These are phyloP conservation scores for Xylaria sp. DNA, from an alignment of 2,329 filamentous ascomycete genomes.

Conservation along the genomic window DNA sequence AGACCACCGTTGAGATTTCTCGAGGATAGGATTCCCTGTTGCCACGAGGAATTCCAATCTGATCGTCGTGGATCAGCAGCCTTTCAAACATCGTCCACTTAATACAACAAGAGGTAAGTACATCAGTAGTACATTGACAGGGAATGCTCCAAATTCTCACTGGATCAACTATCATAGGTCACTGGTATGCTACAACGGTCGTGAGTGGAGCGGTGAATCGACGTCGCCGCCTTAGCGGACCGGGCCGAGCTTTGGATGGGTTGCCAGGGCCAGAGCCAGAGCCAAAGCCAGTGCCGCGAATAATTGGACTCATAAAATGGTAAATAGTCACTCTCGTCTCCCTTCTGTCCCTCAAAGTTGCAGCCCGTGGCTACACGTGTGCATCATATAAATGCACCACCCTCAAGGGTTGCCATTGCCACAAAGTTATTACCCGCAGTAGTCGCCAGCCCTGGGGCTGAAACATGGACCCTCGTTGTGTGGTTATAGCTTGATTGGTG, in stretches of 20 bases:
- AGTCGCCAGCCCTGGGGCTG: neutral
- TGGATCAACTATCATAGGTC: neutral
- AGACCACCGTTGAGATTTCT: constrained; percentile 1
- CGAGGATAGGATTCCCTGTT: constrained; percentile 13
- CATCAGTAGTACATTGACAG: neutral
- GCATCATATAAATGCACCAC: neutral
- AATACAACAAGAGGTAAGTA: neutral
- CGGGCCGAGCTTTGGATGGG: neutral
- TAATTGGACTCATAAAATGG: neutral
- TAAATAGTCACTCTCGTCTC: neutral
- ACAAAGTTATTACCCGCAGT: neutral
- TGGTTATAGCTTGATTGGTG: neutral
- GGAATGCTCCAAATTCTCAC: neutral
- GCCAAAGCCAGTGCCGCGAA: neutral
- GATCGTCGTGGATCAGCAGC: constrained; percentile 3
- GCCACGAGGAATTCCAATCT: constrained; percentile 16
- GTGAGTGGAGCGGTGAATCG: neutral
- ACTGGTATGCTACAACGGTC: neutral
- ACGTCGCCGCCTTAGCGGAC: neutral
- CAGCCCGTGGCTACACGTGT: neutral
- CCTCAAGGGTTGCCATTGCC: neutral
- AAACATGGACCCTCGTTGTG: neutral
- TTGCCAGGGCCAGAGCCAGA: neutral
- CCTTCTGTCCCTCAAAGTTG: neutral
- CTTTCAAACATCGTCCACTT: neutral